Evolutionary conservation across 805 yeast genomes (phyloP), one percentile per base, ranked within the genome.

Genomic region (Candida lessepsii): DNA sequence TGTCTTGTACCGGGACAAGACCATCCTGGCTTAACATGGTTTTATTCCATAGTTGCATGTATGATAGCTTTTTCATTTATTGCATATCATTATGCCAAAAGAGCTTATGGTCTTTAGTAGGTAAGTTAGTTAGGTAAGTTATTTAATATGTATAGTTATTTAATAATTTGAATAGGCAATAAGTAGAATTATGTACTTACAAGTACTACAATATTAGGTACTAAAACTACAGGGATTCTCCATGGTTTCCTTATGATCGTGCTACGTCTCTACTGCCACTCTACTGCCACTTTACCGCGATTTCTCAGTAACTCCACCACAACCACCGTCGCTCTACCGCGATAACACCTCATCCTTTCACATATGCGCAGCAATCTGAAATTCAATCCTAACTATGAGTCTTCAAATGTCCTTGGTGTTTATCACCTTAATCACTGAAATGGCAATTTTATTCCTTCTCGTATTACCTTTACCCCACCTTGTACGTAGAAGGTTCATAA

Each of bases 1-100:
- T 95, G 93, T 49, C 54, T 87, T 9, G 99, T 93, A 25, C 99
- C 99, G 0, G 99, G 99, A 0, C 98, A 91, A 58, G 70, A 58
- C 21, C 51, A 56, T 29, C 62, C 54, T 10, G 70, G 71, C 2
- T 54, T 70, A 40, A 49, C 55, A 14, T 70, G 75, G 75, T 70
- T 70, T 47, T 66, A 58, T 53, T 56, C 64, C 2, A 70, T 70
- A 19, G 49, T 68, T 20, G 52, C 54, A 11, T 50, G 55, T 10
- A 69, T 70, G 64, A 39, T 57, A 9, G 24, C 59, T 34, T 65
- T 70, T 50, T 62, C 71, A 37, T 39, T 63, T 3, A 32, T 59
- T 25, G 72, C 72, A 7, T 70, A 65, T 47, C 50, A 64, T 39
- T 69, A 67, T 49, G 73, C 73, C 15, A 58, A 58, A 42, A 52